Evolutionary conservation across 352 stramenopile genomes (phyloP), one percentile per base, ranked within the genome.

Genomic region (Halophytophthora batemanensis): DNA sequence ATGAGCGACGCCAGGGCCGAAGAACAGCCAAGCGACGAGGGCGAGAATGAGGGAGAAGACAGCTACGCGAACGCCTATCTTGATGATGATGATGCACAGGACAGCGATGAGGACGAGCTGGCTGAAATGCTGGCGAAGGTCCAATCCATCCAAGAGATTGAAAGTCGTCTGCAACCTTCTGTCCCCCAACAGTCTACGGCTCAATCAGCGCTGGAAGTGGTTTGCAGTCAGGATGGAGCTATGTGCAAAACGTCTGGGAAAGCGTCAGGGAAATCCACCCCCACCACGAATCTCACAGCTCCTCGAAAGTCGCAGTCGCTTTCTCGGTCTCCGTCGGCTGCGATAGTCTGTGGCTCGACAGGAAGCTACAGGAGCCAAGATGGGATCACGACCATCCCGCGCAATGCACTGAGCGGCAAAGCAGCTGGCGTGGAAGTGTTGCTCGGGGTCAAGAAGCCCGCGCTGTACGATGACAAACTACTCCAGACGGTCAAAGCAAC

Each of bases 71-170:
- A 75, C 29, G 52, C 49, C 3, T 71, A 87, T 45, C 46, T 73
- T 10, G 59, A 79, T 10, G 71, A 82, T 37, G 64, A 76, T 17
- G 64, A 76, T 6, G 59, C 58, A 2, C 50, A 71, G 34, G 63
- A 70, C 18, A 73, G 74, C 31, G 69, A 84, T 23, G 75, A 73
- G n/a, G 69, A 56, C 14, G 77, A 90, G 37, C 63, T 89, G 3
- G 74, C 78, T 7, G 73, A 74, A 18, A 87, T 89, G 77, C 74
- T 91, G 23, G 75, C 81, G 34, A 92, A 88, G 53, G 74, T 87
- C 8, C 60, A 86, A 39, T 86, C 54, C 2, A 79, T 91, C 36
- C 77, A 88, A 37, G 64, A 80, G 36, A 49, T 58, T 1, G 69
- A 86, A 53, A 66, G 19, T 6, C 52, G n/a, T 22, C 18, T 71